phyloP scores from a whole-genome alignment of 768 basidiomycete species.

The Mycena latifolia region DNA sequence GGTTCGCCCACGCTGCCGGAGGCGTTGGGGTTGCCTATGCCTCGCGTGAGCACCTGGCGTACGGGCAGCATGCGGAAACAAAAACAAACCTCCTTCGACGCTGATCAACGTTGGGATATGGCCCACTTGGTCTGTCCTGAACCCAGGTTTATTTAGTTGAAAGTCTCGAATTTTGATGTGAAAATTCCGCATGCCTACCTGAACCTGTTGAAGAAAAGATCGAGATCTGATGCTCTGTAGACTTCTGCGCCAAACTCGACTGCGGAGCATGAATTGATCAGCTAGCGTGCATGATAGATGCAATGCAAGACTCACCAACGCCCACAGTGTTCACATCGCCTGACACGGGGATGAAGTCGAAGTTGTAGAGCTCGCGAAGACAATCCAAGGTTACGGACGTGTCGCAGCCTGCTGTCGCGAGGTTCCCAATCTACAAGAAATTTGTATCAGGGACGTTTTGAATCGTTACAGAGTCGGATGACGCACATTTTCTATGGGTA shows the following conservation, averaged over 20 bases:
- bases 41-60: neutral
- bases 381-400: constrained; percentile 22
- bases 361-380: constrained; percentile 28
- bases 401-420: constrained; percentile 22
- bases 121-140: constrained; percentile 17
- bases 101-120: constrained; percentile 26
- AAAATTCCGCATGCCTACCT: no score
- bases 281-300: neutral
- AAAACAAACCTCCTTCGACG: constrained; percentile 26
- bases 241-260: constrained; percentile 25
- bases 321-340: constrained; percentile 20
- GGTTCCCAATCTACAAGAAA: constrained; percentile 9
- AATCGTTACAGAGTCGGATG: neutral
- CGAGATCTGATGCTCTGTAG: constrained; percentile 21
- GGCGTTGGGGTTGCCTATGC: constrained; percentile 18
- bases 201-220: constrained; percentile 31
- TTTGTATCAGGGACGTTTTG: neutral
- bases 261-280: constrained; percentile 5
- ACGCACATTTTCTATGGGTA: constrained; percentile 24
- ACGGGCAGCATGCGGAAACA: neutral
- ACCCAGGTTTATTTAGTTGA: no score
- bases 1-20: constrained; percentile 19
- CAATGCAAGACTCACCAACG: constrained; percentile 17
- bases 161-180: no score
- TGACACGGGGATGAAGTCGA: constrained; percentile 28